Conservation (phyloP, 331 rosid species). For the Phaseolus coccineus region DNA sequence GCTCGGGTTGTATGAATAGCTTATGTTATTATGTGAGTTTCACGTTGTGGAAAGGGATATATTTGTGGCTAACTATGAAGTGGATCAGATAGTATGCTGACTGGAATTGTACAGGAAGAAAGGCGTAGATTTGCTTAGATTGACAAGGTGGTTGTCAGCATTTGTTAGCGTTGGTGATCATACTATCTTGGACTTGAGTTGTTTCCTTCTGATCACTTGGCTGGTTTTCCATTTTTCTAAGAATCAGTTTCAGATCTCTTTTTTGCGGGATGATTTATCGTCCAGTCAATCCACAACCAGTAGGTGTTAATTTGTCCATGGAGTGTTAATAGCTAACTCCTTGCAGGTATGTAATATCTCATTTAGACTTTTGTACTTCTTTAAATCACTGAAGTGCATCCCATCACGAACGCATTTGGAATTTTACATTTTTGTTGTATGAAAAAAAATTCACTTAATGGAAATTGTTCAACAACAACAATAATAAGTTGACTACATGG, state of each 20-base stretch:
- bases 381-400: slow-evolving; percentile 11
- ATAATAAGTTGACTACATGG: not conserved
- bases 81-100: slow-evolving; percentile 36
- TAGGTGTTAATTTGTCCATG: not conserved
- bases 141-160: slow-evolving; percentile 34
- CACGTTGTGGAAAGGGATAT: slow-evolving; percentile 1
- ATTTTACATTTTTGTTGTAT: not conserved
- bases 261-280: not conserved
- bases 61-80: slow-evolving; percentile 19
- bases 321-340: slow-evolving; percentile 23
- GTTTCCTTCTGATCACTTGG: slow-evolving; percentile 24
- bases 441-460: not conserved
- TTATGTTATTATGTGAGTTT: slow-evolving; percentile 24
- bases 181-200: slow-evolving; percentile 8
- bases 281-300: slow-evolving; percentile 14
- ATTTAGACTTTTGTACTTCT: not conserved
- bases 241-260: slow-evolving; percentile 24
- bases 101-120: slow-evolving; percentile 40
- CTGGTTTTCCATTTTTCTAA: not conserved
- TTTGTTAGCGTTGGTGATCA: slow-evolving; percentile 4
- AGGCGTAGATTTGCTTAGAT: slow-evolving; percentile 40
- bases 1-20: slow-evolving; percentile 84
- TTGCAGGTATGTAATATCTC: slow-evolving; percentile 38
- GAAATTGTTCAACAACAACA: not conserved
- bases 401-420: slow-evolving; percentile 1